phyloP scores from a whole-genome alignment of 2,329 filamentous ascomycete genomes.

The Scytalidium sp. region DNA sequence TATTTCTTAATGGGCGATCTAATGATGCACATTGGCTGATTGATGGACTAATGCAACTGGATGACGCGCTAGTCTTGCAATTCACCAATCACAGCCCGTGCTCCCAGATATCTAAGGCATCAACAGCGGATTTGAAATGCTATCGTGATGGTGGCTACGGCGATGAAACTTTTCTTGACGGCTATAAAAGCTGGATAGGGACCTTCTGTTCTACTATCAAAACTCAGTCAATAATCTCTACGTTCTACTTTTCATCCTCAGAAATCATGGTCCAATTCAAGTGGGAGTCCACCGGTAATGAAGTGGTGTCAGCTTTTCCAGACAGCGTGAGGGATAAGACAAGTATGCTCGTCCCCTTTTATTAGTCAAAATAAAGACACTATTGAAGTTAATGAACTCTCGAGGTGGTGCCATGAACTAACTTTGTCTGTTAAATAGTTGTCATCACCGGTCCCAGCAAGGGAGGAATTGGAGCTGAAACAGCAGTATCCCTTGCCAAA shows the following conservation, averaged over 20 bases:
- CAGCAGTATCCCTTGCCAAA: slow-evolving; percentile 18
- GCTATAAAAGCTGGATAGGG: background rate
- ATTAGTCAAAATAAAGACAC: background rate
- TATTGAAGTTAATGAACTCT: background rate
- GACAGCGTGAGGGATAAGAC: background rate
- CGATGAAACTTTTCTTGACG: background rate
- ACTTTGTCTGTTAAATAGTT: background rate
- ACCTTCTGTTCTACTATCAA: background rate
- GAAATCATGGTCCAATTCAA: slow-evolving; percentile 6
- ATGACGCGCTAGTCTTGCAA: background rate
- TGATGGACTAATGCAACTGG: background rate
- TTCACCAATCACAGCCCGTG: background rate
- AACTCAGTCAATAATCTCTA: background rate
- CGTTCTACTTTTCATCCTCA: background rate
- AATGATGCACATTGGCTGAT: too few relatives aligned
- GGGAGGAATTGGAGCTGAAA: slow-evolving; percentile 14
- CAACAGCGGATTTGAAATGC: background rate
- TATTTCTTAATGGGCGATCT: too few relatives aligned
- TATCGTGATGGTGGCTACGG: background rate
- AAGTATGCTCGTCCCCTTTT: background rate
- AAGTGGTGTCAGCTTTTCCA: slow-evolving; percentile 12
- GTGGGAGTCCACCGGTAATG: slow-evolving; percentile 9
- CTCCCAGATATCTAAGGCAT: too few relatives aligned
- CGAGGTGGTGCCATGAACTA: background rate
- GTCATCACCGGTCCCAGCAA: slow-evolving; percentile 14